Conservation (phyloP, 495 filamentous ascomycete species). For the Hypoxylon fuscum region DNA sequence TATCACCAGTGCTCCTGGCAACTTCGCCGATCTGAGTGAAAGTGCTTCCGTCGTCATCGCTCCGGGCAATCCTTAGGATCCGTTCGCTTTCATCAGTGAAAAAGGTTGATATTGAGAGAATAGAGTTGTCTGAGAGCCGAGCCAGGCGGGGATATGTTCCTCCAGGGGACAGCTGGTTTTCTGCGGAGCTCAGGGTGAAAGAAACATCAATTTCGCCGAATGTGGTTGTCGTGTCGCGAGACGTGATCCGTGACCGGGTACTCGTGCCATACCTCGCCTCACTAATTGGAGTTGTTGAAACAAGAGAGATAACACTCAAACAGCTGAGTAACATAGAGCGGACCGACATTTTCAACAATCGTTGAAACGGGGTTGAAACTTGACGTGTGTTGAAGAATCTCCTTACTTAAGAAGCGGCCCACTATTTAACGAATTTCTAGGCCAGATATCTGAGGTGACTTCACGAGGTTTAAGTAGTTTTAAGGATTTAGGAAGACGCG, state of each 20-base stretch:
- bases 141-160: slow-evolving; percentile 62
- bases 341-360: slow-evolving; percentile 18
- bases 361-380: slow-evolving; percentile 15
- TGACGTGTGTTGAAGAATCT: background rate
- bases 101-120: slow-evolving; percentile 55
- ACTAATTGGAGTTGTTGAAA: slow-evolving; percentile 18
- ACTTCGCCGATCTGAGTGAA: slow-evolving; percentile 47
- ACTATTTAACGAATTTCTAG: no score
- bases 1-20: slow-evolving; percentile 50
- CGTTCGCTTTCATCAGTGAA: slow-evolving; percentile 40
- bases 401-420: slow-evolving; percentile 7
- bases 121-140: slow-evolving; percentile 54
- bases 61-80: slow-evolving; percentile 47
- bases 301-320: slow-evolving; percentile 23
- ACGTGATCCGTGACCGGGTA: background rate
- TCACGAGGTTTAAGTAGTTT: no score
- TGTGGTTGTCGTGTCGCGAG: slow-evolving; percentile 15
- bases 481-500: no score
- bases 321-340: slow-evolving; percentile 14
- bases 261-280: background rate
- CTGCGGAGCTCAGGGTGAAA: slow-evolving; percentile 20
- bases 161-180: slow-evolving; percentile 8
- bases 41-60: slow-evolving; percentile 51
- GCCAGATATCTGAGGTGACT: no score
- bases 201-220: slow-evolving; percentile 25